Evolutionary conservation across 177 flowering plant genomes (phyloP), one percentile per base, ranked within the genome.

Genomic region (Vitis hybrid): DNA sequence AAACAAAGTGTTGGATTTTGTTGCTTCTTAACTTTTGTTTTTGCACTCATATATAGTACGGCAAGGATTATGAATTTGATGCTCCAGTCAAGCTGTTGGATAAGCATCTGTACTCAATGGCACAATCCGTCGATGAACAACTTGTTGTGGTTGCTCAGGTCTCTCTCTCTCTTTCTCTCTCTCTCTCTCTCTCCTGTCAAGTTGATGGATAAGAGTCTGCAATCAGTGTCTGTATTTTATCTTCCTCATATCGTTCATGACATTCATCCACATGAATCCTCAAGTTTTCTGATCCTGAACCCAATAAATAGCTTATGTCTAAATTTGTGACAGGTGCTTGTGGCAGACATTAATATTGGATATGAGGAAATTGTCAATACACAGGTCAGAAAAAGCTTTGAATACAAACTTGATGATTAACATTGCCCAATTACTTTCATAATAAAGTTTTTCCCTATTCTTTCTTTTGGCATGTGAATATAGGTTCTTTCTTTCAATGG

Each of bases 71-170:
- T 61, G 97, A 89, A 72, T 88, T 60, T 81, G 92, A 89, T 60
- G 92, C 98, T 59, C 99, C 99, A 10, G 98, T 96, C 65, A 96
- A 92, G 82, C 90, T 96, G 59, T 76, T 96, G 85, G 95, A 90
- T 75, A 96, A 96, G 75, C 92, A 82, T 57, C 52, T 90, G 84
- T 89, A 96, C 73, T 78, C 90, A 68, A 79, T 96, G 95, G 89
- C 97, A 68, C 89, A 89, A 66, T 86, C 95, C 13, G 82, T 73
- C 63, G 97, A 93, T 62, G 99, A 91, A 67, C 97, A 95, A 78
- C 92, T 95, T 73, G 97, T 93, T 64, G 98, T 93, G 51, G 83
- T 95, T 68, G 93, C 99, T 64, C 98, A 95, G 99, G 99, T 95
- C 58, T 56, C 65, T 50, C 70, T 74, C 72, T 67, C 48, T 76